These are phyloP conservation scores for Helminthosporium solani DNA, from an alignment of 2,329 filamentous ascomycete species.

Conservation along the genomic window DNA sequence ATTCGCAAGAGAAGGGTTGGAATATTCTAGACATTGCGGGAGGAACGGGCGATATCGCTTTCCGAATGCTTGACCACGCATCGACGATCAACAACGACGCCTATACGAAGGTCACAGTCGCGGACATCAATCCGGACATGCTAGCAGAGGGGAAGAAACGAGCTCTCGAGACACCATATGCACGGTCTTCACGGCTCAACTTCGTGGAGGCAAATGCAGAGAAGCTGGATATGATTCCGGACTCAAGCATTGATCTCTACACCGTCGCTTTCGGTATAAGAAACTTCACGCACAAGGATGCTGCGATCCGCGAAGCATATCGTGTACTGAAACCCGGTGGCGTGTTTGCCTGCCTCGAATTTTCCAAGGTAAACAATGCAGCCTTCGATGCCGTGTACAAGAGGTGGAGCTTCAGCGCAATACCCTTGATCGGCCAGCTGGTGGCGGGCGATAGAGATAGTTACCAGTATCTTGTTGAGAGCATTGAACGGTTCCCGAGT, in stretches of 20 bases:
- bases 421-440: conserved; percentile 91
- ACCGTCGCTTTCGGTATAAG: conserved; percentile 97
- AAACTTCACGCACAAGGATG: conserved; percentile 91
- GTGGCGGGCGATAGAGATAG: conserved; percentile 92
- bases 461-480: conserved; percentile 98
- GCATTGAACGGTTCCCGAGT: conserved; percentile 87
- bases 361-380: conserved; percentile 78
- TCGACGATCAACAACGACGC: conserved; percentile 77
- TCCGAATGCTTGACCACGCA: conserved; percentile 89
- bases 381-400: conserved; percentile 87
- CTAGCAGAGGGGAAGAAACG: conserved; percentile 83
- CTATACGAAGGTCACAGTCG: conserved; percentile 81
- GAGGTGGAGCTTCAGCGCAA: conserved; percentile 91
- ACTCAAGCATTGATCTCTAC: conserved; percentile 83
- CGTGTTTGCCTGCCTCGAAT: conserved; percentile 95
- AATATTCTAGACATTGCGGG: conserved; percentile 93
- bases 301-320: conserved; percentile 78
- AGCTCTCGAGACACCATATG: conserved; percentile 63
- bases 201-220: conserved; percentile 95
- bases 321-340: conserved; percentile 91
- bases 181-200: conserved; percentile 54
- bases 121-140: conserved; percentile 97
- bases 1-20: conserved; percentile 51
- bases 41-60: conserved; percentile 96
- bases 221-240: conserved; percentile 64